Conservation (phyloP, 345 rosid genomes). For the Noccaea caerulescens region DNA sequence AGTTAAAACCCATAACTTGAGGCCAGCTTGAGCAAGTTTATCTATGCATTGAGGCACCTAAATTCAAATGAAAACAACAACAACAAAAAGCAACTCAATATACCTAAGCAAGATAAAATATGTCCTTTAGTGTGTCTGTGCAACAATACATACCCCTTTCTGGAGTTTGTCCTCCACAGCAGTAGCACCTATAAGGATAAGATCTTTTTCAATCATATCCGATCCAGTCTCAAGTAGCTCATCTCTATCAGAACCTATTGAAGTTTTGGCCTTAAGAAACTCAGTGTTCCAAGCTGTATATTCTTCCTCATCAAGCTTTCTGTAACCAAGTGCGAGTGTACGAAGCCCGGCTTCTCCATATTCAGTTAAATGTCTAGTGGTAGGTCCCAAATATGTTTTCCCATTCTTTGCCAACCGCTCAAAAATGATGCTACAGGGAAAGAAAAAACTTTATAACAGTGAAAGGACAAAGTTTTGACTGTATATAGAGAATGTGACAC, state of each 20-base stretch:
- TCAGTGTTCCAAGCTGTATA: conserved; percentile 78
- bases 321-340: conserved; percentile 80
- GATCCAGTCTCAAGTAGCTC: conserved; percentile 69
- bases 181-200: conserved; percentile 93
- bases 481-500: conserved; percentile 4
- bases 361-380: conserved; percentile 80
- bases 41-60: conserved; percentile 99
- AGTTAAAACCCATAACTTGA: conserved; percentile 96
- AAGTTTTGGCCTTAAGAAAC: conserved; percentile 79
- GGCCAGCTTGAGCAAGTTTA: conserved; percentile 97
- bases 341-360: conserved; percentile 97
- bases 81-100: conserved; percentile 27
- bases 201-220: conserved; percentile 85
- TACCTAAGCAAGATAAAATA: conserved; percentile 28
- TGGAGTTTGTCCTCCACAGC: conserved; percentile 99
- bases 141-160: conserved; percentile 66
- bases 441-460: conserved; percentile 9
- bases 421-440: conserved; percentile 61
- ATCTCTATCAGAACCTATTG: conserved; percentile 86
- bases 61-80: conserved; percentile 12
- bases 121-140: conserved; percentile 5
- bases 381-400: conserved; percentile 61
- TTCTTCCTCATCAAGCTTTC: conserved; percentile 72
- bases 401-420: conserved; percentile 88
- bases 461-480: background rate